Evolutionary conservation across 805 yeast species (phyloP), one percentile per base, ranked within the genome.

Genomic region (Candida maltosa): DNA sequence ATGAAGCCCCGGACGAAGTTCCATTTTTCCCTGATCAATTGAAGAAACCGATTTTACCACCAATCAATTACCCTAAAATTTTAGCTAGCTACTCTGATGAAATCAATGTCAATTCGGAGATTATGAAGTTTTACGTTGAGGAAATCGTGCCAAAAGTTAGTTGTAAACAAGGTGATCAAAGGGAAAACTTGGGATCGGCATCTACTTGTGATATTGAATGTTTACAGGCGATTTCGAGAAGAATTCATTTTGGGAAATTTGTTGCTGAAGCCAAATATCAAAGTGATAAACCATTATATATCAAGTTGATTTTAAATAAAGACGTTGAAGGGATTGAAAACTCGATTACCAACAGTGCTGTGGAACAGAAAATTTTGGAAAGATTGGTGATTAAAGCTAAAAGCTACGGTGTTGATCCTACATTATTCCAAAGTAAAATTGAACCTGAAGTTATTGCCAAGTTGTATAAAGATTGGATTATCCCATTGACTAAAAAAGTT

Each of bases 161-260:
- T 10, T 79, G 80, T 24, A 73, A 68, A 26, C 52, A 59, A 22
- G 83, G 87, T 2, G 94, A 88, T 38, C 94, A 88, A 51, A 65
- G 70, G 27, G 96, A 88, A 54, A 93, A 89, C 58, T 69, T 79
- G 37, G 98, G 98, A 1, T 83, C 95, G 18, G 86, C 93, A 26
- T 81, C 95, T 3, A 66, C 78, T 26, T 70, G 87, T 43, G 98
- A 93, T 55, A 84, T 91, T 38, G 95, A 85, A 46, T 78, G 84
- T 46, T 70, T 93, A 46, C 96, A 93, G 59, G 82, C 95, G 4
- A 63, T 93, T 29, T 84, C 95, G 6, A 73, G 98, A 51, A 75
- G 98, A 55, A 87, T 93, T 47, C 98, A 93, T 62, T 93, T 91
- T 62, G 98, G 98, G 32, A 86, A 85, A 61, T 93, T 91, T 69